These are phyloP conservation scores for Bipolaris oryzae DNA, from an alignment of 2,329 filamentous ascomycete genomes.

Conservation along the genomic window DNA sequence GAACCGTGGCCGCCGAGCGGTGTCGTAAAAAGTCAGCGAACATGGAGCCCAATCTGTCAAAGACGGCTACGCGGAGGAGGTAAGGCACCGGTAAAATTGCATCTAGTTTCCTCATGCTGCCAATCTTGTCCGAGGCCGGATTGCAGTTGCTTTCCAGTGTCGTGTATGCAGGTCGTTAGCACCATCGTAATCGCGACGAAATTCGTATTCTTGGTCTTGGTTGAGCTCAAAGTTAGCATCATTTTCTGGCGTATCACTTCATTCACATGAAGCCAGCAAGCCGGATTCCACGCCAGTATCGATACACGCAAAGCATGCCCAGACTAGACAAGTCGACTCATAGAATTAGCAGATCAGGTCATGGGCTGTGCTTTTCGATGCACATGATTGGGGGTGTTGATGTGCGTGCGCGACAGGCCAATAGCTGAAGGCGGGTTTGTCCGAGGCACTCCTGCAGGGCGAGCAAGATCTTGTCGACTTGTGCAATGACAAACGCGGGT, in stretches of 20 bases:
- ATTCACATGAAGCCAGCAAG: not conserved
- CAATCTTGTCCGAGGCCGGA: not conserved
- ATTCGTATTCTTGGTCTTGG: not conserved
- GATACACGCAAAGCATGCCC: not conserved
- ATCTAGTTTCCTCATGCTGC: not conserved
- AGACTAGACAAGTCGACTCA: not conserved
- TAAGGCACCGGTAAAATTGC: not conserved
- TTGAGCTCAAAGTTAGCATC: not conserved
- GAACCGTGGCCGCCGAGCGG: not conserved
- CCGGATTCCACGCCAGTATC: not conserved
- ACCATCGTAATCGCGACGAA: not conserved
- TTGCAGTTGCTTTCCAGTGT: too few relatives aligned
- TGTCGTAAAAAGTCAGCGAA: conserved; percentile 1
- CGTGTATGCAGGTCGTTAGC: not conserved
- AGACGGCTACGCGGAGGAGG: not conserved
- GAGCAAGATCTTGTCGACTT: not conserved
- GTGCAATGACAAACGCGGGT: not conserved
- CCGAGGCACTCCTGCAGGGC: not conserved
- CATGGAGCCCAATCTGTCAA: conserved; percentile 10
- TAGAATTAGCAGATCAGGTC: not conserved
- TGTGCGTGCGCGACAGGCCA: not conserved
- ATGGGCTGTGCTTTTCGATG: not conserved
- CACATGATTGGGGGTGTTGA: not conserved
- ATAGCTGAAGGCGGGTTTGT: not conserved
- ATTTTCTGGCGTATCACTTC: not conserved